Evolutionary conservation across 192 early-diverging fungal genomes (phyloP), one percentile per base, ranked within the genome.

Genomic region (Dispira parvispora): DNA sequence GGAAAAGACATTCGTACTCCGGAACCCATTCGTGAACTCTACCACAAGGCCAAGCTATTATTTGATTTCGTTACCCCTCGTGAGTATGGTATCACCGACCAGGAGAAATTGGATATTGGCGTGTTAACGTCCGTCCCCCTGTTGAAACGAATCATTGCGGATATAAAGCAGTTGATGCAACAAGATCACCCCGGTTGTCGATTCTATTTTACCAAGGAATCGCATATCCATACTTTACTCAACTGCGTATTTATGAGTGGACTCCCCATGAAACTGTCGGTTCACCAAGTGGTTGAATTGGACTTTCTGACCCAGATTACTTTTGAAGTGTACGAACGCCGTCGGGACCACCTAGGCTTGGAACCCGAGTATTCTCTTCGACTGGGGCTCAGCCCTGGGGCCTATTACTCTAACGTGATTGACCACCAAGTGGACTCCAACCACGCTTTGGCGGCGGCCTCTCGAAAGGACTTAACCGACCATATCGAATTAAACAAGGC

Each of bases 271-370:
- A 76, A 82, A 65, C 67, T 88, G 10, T 68, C 75, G 20, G 76
- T 77, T 45, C 70, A 75, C 23, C 71, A 83, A 8, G 75, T 94
- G 13, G 85, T 84, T 26, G 95, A 98, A 73, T 72, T 98, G 18
- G 95, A 98, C 65, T 98, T 93, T 69, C 69, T 98, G 52, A 96
- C 95, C 1, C 95, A 98, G 64, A 98, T 98, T 57, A 93, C 89
- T 8, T 96, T 98, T 73, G 95, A 98, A 71, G 72, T 98, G 3
- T 92, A 96, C 62, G 93, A 96, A 76, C 77, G 93, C 50, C 84
- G 75, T 57, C 70, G 78, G 23, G 69, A 79, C 54, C 52, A 68
- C 46, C 62, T 80, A 45, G 53, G 71, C 58, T 62, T 65, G 32
- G 26, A 68, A 3, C 66, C 67, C 49, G 94, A 98, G 71, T 94